Evolutionary conservation across 495 filamentous ascomycete genomes (phyloP).

Genomic region (Lophiostoma macrostomum): DNA sequence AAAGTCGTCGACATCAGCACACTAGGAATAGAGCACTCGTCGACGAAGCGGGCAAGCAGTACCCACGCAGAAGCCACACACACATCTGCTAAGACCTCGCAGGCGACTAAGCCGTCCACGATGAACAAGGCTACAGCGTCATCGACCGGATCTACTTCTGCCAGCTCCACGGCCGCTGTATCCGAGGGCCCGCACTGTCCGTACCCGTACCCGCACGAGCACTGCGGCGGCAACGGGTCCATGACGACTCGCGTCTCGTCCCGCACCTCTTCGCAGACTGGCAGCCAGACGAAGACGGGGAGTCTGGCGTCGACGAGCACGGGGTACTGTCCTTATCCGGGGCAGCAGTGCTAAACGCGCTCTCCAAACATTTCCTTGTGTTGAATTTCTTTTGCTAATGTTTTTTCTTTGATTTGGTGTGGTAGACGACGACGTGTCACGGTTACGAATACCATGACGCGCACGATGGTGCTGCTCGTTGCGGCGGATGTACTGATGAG

Average conservation of each 20-base stretch:
- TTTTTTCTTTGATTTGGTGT: neutral
- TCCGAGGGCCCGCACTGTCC: constrained; percentile 17
- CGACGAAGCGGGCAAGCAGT: no score
- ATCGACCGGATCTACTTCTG: neutral
- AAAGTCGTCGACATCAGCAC: no score
- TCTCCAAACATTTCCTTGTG: neutral
- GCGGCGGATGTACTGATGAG: neutral
- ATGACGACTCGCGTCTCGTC: neutral
- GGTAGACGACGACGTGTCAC: no score
- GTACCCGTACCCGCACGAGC: constrained; percentile 17
- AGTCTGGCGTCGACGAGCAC: neutral
- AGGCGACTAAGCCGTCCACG: no score
- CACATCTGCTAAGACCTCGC: no score
- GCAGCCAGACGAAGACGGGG: neutral
- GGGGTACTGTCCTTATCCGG: constrained; percentile 14
- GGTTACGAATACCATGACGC: no score
- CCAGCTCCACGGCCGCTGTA: neutral
- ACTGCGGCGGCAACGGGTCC: neutral
- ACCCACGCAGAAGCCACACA: no score
- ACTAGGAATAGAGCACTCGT: no score
- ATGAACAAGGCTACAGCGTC: neutral
- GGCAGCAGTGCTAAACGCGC: constrained; percentile 4
- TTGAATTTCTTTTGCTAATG: constrained; percentile 1
- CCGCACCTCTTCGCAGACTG: neutral
- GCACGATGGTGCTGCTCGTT: constrained; percentile 1